Base-by-base conservation (phyloP, 768 basidiomycete species). In the Peribolospora kevripleyi region DNA sequence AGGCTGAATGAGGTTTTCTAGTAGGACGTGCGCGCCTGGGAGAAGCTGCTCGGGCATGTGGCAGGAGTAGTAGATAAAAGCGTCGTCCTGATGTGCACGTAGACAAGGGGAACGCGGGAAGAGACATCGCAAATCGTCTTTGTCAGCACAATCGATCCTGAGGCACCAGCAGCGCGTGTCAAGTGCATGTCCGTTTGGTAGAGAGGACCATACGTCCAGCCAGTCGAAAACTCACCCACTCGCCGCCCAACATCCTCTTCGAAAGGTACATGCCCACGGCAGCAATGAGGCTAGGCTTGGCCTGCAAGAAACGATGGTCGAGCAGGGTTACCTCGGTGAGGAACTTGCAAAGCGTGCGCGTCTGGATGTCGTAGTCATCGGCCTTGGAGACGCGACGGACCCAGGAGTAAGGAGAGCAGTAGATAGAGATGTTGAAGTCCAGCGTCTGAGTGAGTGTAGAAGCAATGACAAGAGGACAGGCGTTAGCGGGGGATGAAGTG, bases 341-440 rank as follows among this genome's bases (percentile, higher is more conserved):
- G 74, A 95, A 97, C 70, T 98, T 98, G 75, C 86, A 82, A 50
- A 98, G 71, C 38, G 93, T 98, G 58, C 93, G 74, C 10, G 93
- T 98, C 67, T 95, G 91, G 64, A 97, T 80, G 65, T 97, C 87
- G 67, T 97, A 98, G 68, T 91, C 84, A 70, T 98, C 93, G 42
- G 93, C 91, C 68, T 88, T 93, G 75, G 85, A 90, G 66, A 98
- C 97, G 63, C 81, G 82, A 57, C 93, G 78, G 75, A 97, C 88
- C 91, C 93, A 97, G 67, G 84, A 87, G 72, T 97, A 97, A 3
- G 93, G 93, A 52, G 90, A 93, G 71, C 93, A 97, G 70, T 98
- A 98, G 58, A 88, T 81, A 57, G 90, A 95, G 69, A 98, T 67
- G 68, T 81, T 79, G 71, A 97, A 97, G 58, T 93, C 87, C 54